Evolutionary conservation across 345 rosid species (phyloP), one percentile per base, ranked within the genome.

Genomic region (Brassica nigra): DNA sequence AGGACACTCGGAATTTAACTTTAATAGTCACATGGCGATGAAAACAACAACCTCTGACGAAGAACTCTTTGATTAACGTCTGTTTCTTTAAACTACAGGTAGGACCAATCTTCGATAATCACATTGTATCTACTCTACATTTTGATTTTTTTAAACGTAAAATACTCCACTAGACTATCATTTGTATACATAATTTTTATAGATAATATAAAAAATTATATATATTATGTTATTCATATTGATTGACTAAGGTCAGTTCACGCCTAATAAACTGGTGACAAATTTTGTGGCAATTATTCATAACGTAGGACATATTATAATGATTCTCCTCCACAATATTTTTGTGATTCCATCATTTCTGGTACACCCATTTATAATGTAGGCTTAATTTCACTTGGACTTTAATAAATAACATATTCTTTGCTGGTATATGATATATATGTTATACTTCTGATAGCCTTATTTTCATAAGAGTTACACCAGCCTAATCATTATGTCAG

Each of bases 1-100:
- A 65, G 72, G 62, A 57, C 76, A 66, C 42, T 67, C 34, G 16
- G 15, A 67, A 33, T 30, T 68, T 3, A 47, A 68, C 75, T 79
- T 73, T 73, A 36, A 34, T 23, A 66, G 62, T 80, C 83, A 70
- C 83, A 80, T 75, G 80, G 83, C 63, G 18, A 62, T 57, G 11
- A 64, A 39, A 71, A 76, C 73, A 75, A 80, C 80, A 81, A 76
- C 69, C 62, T 76, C 83, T 81, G 80, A 70, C 74, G 63, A 81
- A 23, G 34, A 76, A 76, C 83, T 70, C 59, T 80, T 80, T 42
- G 59, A 81, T 71, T 34, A 66, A 23, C 76, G 83, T 81, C 70
- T 58, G 73, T 76, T 81, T 76, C 80, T 66, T 76, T 58, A 7
- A 76, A 81, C 80, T 76, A 71, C 80, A 81, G 27, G 83, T 76